These are phyloP conservation scores for Boletus coccyginus DNA, from an alignment of 768 basidiomycete species.

Conservation along the genomic window DNA sequence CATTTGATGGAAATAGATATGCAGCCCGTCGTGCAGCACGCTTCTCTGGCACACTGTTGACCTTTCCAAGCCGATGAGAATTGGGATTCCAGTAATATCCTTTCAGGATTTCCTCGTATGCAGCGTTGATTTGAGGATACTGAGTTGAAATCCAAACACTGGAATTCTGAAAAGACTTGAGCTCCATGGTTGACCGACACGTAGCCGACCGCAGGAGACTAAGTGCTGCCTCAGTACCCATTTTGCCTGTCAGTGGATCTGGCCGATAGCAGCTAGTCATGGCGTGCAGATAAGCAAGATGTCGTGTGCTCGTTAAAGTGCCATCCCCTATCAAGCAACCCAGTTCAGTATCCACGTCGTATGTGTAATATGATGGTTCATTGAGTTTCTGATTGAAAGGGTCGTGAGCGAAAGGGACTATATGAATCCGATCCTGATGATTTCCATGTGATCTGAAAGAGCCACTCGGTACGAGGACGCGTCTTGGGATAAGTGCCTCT, in stretches of 20 bases:
- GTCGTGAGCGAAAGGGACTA: no score
- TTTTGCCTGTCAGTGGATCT: not conserved
- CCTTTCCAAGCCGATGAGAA: no score
- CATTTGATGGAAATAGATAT: not conserved
- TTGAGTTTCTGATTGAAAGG: not conserved
- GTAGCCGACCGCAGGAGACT: not conserved
- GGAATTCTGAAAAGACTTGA: constrained; percentile 4
- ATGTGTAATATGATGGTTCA: not conserved
- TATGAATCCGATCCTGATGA: no score
- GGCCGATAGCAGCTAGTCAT: not conserved
- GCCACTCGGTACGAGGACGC: not conserved
- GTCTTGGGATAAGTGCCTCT: not conserved
- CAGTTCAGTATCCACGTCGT: not conserved
- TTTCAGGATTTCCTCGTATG: not conserved
- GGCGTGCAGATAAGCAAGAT: not conserved
- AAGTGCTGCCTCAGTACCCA: not conserved
- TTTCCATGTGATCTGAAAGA: no score
- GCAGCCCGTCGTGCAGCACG: not conserved
- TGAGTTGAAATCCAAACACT: not conserved
- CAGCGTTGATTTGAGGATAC: not conserved
- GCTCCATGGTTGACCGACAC: constrained; percentile 37
- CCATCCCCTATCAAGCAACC: not conserved
- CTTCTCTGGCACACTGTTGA: no score
- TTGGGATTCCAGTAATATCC: not conserved
- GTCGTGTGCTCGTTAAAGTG: not conserved